A percentile compares a stretch with the other conserved stretches of the same genome.
phyloP scores from a whole-genome alignment of 805 yeast genomes.

The Starmerella tilneyi region DNA sequence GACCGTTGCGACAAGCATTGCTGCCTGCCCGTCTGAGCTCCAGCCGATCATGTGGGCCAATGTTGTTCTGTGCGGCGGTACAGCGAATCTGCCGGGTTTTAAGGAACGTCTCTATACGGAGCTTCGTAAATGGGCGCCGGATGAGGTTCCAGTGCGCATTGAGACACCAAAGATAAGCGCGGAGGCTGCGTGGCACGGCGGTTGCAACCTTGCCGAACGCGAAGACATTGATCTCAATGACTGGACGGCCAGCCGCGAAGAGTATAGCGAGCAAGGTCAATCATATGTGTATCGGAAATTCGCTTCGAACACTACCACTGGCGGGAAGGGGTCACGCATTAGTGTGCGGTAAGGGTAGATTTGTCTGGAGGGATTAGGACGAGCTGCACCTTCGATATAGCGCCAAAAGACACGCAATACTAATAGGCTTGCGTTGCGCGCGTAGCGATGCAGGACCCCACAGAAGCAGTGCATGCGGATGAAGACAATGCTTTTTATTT shows the following conservation, averaged over 20 bases:
- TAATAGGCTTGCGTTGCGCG: too few species aligned
- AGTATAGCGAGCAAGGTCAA: constrained; percentile 74
- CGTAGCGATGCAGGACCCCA: constrained; percentile 2
- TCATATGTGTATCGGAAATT: constrained; percentile 14
- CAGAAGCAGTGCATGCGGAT: neutral
- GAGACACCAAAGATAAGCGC: constrained; percentile 30
- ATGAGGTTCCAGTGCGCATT: constrained; percentile 27
- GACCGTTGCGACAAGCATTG: constrained; percentile 56
- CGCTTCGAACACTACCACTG: constrained; percentile 8
- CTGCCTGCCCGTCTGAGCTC: constrained; percentile 59
- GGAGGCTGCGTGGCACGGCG: constrained; percentile 51
- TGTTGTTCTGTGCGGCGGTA: constrained; percentile 75
- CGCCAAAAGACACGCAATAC: too few species aligned
- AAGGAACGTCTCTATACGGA: constrained; percentile 42
- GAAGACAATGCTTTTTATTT: neutral
- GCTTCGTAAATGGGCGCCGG: constrained; percentile 31
- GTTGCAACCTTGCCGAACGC: constrained; percentile 36
- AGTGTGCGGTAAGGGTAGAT: constrained; percentile 1
- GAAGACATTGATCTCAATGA: constrained; percentile 33
- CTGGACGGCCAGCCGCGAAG: constrained; percentile 60
- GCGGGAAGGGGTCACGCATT: constrained; percentile 10
- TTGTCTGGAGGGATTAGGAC: too few species aligned
- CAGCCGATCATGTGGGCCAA: constrained; percentile 68
- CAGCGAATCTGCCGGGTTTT: constrained; percentile 59
- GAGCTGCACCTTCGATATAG: too few species aligned